phyloP scores from a whole-genome alignment of 768 basidiomycete genomes.

The Auriscalpium vulgare region DNA sequence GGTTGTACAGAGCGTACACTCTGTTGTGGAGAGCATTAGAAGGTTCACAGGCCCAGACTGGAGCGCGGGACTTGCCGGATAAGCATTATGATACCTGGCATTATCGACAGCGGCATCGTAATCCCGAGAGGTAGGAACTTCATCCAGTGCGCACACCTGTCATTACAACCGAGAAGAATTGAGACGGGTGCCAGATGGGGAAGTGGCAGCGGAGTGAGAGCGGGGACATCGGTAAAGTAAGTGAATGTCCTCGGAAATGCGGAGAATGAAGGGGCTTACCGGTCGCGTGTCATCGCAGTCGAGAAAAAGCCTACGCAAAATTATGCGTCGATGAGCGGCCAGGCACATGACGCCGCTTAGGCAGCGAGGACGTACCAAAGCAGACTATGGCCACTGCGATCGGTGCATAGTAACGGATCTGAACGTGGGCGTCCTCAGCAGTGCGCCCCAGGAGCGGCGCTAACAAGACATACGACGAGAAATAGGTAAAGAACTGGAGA shows the following conservation, averaged over 20 bases:
- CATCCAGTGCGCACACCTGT: conserved; percentile 12
- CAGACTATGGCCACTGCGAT: conserved; percentile 8
- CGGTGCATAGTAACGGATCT: conserved; percentile 12
- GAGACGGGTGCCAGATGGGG: not conserved
- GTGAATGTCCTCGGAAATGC: not conserved
- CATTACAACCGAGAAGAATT: not conserved
- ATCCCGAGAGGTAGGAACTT: conserved; percentile 13
- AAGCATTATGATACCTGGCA: conserved; percentile 14
- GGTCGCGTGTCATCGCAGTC: conserved; percentile 12
- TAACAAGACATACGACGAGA: conserved; percentile 1
- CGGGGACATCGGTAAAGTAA: not conserved
- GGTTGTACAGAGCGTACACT: conserved; percentile 15
- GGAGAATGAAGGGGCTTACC: conserved; percentile 1
- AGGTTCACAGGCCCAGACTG: not conserved
- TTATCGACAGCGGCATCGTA: conserved; percentile 8
- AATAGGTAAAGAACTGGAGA: conserved; percentile 12
- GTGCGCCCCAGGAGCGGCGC: not conserved
- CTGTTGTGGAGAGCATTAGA: not conserved
- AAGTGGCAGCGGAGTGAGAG: too few relatives aligned
- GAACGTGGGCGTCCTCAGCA: not conserved
- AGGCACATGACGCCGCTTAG: not conserved
- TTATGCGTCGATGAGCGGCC: not conserved
- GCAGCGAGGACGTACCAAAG: conserved; percentile 2
- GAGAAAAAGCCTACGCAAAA: conserved; percentile 7
- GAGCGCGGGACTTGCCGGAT: conserved; percentile 3